A percentile compares a stretch with the other conserved stretches of the same genome.
phyloP scores from a whole-genome alignment of 257 asterid genomes.

The Voacanga thouarsii region DNA sequence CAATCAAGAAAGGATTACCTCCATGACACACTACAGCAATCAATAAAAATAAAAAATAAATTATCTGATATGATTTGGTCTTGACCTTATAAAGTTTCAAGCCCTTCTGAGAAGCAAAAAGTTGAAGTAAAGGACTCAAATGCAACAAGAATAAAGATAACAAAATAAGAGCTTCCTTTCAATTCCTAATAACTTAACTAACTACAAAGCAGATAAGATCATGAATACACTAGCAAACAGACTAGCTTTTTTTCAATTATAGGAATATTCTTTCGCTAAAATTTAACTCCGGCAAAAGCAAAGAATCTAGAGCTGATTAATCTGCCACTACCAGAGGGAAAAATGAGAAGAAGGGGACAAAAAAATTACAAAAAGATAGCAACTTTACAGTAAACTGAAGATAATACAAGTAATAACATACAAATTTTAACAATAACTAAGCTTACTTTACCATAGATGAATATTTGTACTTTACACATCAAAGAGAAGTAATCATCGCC shows the following conservation, averaged over 20 bases:
- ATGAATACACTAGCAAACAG: not conserved
- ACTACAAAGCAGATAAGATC: not conserved
- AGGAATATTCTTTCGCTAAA: slow-evolving; percentile 1
- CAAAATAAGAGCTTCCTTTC: not conserved
- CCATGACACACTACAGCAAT: not conserved
- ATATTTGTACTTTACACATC: too few species aligned
- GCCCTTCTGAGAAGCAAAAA: not conserved
- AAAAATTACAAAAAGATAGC: not conserved
- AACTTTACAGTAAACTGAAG: slow-evolving; percentile 8
- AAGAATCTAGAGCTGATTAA: not conserved
- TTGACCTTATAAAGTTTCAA: not conserved
- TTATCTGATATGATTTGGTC: not conserved
- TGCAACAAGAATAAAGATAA: not conserved
- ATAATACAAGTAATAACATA: too few species aligned
- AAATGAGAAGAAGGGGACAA: too few species aligned
- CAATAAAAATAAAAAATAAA: not conserved
- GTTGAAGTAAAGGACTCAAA: not conserved
- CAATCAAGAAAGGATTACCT: not conserved
- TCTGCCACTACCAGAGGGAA: not conserved
- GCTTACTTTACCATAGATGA: too few species aligned
- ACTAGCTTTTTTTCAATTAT: not conserved
- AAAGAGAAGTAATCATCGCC: too few species aligned
- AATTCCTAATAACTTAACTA: not conserved
- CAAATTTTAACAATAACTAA: too few species aligned
- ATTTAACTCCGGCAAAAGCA: not conserved